These are phyloP conservation scores for button mushroom (Agaricus bisporus) DNA, from an alignment of 768 basidiomycete genomes.

Conservation along the genomic window DNA sequence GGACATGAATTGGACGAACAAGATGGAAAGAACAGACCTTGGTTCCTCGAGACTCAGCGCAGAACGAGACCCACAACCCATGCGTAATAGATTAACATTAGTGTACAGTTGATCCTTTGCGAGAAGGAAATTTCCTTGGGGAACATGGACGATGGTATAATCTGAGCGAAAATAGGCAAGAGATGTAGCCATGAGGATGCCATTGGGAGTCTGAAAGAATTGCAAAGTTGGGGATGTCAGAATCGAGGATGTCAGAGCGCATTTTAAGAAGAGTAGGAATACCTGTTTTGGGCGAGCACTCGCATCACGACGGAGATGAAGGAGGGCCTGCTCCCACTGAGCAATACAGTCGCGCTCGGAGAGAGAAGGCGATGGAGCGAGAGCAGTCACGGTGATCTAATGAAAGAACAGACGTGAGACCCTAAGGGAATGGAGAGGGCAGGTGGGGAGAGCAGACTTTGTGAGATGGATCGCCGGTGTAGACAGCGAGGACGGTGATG, in stretches of 20 bases:
- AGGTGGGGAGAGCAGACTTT: conserved; percentile 31
- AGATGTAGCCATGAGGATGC: conserved; percentile 74
- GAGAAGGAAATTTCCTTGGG: conserved; percentile 59
- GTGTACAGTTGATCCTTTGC: conserved; percentile 65
- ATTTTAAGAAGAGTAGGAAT: not conserved
- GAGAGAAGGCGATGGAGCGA: conserved; percentile 39
- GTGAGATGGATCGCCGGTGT: conserved; percentile 70
- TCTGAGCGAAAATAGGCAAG: conserved; percentile 85
- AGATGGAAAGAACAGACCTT: conserved; percentile 33
- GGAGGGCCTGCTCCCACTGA: conserved; percentile 52
- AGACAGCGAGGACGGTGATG: conserved; percentile 61
- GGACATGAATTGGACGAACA: not conserved
- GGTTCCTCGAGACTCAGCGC: conserved; percentile 77
- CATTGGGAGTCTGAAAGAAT: conserved; percentile 47
- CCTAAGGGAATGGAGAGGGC: not conserved
- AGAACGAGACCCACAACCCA: conserved; percentile 74
- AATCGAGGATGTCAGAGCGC: too few relatives aligned
- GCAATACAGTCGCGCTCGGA: conserved; percentile 26
- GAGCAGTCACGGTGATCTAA: conserved; percentile 56
- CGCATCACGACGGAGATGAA: conserved; percentile 54
- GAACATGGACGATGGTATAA: conserved; percentile 78
- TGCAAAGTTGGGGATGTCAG: not conserved
- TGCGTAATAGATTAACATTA: conserved; percentile 79
- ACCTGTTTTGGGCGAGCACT: conserved; percentile 69
- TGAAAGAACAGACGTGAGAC: not conserved